Conservation (phyloP, 768 basidiomycete species). For the Mycena vitilis region DNA sequence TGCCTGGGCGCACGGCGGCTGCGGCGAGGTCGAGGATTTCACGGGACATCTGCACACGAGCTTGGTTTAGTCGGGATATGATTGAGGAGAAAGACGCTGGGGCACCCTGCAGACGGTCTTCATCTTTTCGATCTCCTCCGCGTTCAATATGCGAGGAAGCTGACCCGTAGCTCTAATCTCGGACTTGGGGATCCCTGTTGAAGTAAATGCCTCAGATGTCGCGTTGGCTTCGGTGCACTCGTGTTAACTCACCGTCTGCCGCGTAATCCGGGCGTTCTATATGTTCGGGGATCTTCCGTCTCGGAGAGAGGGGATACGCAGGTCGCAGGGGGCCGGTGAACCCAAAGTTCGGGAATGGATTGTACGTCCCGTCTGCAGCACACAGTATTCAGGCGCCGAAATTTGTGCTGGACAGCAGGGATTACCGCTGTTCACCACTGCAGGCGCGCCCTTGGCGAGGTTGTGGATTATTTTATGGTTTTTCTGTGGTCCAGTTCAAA, state of each 20-base stretch:
- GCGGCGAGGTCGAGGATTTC: constrained; percentile 96
- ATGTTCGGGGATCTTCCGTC: constrained; percentile 80
- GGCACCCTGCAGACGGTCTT: constrained; percentile 85
- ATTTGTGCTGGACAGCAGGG: not conserved
- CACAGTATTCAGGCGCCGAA: constrained; percentile 1
- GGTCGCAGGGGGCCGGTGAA: constrained; percentile 89
- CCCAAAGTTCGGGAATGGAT: constrained; percentile 79
- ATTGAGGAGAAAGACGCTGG: constrained; percentile 27
- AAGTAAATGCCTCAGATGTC: constrained; percentile 19
- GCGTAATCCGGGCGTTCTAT: constrained; percentile 94
- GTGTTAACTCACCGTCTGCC: constrained; percentile 49
- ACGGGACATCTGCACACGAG: constrained; percentile 72
- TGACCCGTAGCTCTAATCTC: constrained; percentile 70
- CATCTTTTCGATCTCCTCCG: constrained; percentile 91
- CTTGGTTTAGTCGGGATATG: not conserved
- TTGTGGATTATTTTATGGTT: constrained; percentile 83
- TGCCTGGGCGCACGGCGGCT: constrained; percentile 84
- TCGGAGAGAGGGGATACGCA: constrained; percentile 85
- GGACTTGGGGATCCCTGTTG: constrained; percentile 67
- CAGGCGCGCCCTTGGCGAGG: constrained; percentile 54
- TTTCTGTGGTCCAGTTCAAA: constrained; percentile 63
- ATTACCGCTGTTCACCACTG: constrained; percentile 17
- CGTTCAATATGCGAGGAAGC: constrained; percentile 71
- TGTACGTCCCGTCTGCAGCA: constrained; percentile 76
- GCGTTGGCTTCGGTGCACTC: no score